phyloP scores from a whole-genome alignment of 2,329 filamentous ascomycete species.

The Hypoxylon sp. region DNA sequence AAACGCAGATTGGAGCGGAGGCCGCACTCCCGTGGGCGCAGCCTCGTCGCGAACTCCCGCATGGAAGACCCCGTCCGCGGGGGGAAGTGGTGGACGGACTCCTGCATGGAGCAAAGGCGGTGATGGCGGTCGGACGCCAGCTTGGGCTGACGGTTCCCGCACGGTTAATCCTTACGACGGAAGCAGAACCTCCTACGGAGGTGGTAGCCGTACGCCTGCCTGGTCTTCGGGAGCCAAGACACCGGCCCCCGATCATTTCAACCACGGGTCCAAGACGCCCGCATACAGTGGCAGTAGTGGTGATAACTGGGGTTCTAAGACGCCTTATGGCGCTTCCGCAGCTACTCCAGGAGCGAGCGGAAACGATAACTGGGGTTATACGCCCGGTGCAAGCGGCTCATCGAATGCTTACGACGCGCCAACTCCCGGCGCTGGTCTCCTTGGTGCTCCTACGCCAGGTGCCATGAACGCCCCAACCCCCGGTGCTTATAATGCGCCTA shows the following conservation, averaged over 20 bases:
- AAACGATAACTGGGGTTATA: slow-evolving; percentile 73
- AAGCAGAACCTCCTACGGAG: slow-evolving; percentile 82
- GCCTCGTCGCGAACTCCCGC: slow-evolving; percentile 80
- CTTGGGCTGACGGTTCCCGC: slow-evolving; percentile 77
- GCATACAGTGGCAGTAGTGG: slow-evolving; percentile 67
- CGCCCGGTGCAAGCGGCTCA: slow-evolving; percentile 63
- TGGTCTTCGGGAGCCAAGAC: slow-evolving; percentile 86
- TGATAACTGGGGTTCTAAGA: slow-evolving; percentile 81
- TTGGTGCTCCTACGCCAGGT: slow-evolving; percentile 72
- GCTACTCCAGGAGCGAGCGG: slow-evolving; percentile 72
- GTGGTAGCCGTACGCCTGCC: slow-evolving; percentile 78
- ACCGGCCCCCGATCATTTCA: slow-evolving; percentile 74
- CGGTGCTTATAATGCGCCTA: slow-evolving; percentile 76
- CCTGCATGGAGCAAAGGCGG: slow-evolving; percentile 73
- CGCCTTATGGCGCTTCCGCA: slow-evolving; percentile 77
- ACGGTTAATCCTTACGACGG: slow-evolving; percentile 81
- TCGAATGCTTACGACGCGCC: slow-evolving; percentile 76
- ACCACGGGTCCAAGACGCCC: slow-evolving; percentile 77
- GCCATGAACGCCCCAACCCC: slow-evolving; percentile 79
- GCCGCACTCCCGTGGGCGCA: slow-evolving; percentile 77
- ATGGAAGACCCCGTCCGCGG: slow-evolving; percentile 76
- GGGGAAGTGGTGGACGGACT: slow-evolving; percentile 67
- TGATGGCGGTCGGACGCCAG: slow-evolving; percentile 75
- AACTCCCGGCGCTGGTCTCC: slow-evolving; percentile 71
- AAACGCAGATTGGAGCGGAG: slow-evolving; percentile 71